Percentiles rank a stretch among this genome's conserved stretches.
Evolutionary conservation across 2,329 filamentous ascomycete genomes (phyloP).

Genomic region (Neofusicoccum laricinum): DNA sequence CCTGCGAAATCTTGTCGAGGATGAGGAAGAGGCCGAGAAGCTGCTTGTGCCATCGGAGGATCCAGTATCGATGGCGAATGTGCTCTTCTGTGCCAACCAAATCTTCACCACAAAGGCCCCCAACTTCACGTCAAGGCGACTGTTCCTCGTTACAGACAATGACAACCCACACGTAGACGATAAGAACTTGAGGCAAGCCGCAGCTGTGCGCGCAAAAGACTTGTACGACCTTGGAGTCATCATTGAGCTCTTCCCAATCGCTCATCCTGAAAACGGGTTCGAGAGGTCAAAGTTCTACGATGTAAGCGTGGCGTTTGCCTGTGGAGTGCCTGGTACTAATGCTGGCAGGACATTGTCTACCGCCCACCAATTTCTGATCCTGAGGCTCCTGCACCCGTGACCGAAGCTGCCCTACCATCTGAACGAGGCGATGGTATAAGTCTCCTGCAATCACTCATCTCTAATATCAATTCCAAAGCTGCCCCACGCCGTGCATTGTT

Average conservation of each 20-base stretch:
- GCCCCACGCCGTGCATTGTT: constrained; percentile 83
- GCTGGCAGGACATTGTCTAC: constrained; percentile 79
- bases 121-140: constrained; percentile 84
- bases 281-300: constrained; percentile 88
- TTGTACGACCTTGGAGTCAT: constrained; percentile 88
- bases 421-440: constrained; percentile 73
- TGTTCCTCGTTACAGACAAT: constrained; percentile 97
- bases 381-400: constrained; percentile 58
- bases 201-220: constrained; percentile 87
- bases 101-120: constrained; percentile 93
- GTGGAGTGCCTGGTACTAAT: background rate
- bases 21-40: constrained; percentile 67
- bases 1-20: constrained; percentile 72
- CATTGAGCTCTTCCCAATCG: constrained; percentile 92
- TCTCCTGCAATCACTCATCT: constrained; percentile 74
- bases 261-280: constrained; percentile 67
- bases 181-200: constrained; percentile 70
- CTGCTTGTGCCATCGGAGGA: constrained; percentile 69
- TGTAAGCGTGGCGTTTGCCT: constrained; percentile 47
- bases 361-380: constrained; percentile 65
- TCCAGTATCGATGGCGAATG: constrained; percentile 75
- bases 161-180: constrained; percentile 77
- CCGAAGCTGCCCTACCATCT: constrained; percentile 57
- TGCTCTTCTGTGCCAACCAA: constrained; percentile 93
- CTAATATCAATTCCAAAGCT: constrained; percentile 87